Evolutionary conservation across 352 stramenopile genomes (phyloP).

Genomic region (Phytophthora constricta): DNA sequence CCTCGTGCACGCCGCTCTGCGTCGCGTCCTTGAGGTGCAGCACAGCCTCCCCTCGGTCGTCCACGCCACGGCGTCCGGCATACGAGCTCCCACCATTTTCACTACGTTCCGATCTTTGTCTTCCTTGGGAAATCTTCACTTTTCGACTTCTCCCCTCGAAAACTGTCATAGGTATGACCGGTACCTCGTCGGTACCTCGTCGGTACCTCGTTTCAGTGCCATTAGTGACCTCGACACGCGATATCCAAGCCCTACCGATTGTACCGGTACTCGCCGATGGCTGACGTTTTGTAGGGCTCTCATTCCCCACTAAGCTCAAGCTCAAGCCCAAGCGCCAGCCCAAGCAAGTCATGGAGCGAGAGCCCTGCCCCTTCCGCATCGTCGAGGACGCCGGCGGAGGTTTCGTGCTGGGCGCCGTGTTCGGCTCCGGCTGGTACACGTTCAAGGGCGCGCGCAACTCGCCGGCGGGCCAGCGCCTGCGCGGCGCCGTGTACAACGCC

Average conservation of each 20-base stretch:
- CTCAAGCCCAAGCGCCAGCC: too few species aligned
- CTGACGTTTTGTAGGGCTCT: background rate
- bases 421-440: slow-evolving; percentile 96
- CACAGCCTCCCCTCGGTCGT: slow-evolving; percentile 63
- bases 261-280: too few species aligned
- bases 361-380: slow-evolving; percentile 99
- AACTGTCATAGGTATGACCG: too few species aligned
- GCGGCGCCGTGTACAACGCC: slow-evolving; percentile 93
- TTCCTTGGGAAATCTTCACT: slow-evolving; percentile 17
- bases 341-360: slow-evolving; percentile 71
- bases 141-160: background rate
- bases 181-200: too few species aligned
- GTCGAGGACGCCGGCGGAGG: slow-evolving; percentile 98
- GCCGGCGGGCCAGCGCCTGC: slow-evolving; percentile 91
- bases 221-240: too few species aligned
- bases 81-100: slow-evolving; percentile 22
- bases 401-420: slow-evolving; percentile 96
- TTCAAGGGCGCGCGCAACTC: slow-evolving; percentile 96
- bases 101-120: slow-evolving; percentile 19
- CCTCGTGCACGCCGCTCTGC: slow-evolving; percentile 43
- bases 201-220: too few species aligned
- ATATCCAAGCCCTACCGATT: too few species aligned
- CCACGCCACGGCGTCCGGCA: slow-evolving; percentile 68
- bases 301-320: too few species aligned
- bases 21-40: slow-evolving; percentile 44